Conservation (phyloP, 106 monocot genomes). For the Dioscorea zingiberensis region DNA sequence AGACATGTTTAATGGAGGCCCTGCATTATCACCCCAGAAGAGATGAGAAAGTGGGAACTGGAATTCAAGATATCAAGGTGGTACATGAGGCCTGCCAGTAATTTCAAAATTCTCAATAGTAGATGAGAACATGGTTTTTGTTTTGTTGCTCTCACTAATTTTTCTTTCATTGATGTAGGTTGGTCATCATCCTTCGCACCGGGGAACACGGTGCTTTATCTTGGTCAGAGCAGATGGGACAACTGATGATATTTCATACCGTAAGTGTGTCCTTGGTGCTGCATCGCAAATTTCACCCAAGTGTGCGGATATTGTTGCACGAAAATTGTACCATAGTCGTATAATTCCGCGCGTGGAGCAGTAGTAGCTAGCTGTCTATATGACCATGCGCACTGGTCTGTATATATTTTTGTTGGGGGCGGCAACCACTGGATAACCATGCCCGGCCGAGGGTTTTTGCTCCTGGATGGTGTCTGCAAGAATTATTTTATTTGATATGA, state of each 20-base stretch:
- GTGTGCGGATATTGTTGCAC: too few species aligned
- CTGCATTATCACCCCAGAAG: slow-evolving; percentile 56
- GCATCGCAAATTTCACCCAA: slow-evolving; percentile 31
- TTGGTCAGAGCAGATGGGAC: slow-evolving; percentile 56
- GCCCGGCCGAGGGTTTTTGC: neutral
- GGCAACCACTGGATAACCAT: neutral
- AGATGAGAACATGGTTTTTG: neutral
- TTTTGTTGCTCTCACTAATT: neutral
- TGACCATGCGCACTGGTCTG: slow-evolving; percentile 7
- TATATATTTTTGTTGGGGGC: neutral
- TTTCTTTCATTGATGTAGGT: slow-evolving; percentile 24
- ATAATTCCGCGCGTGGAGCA: too few species aligned
- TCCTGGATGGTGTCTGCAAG: too few species aligned
- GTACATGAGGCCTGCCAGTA: neutral
- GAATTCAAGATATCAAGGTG: slow-evolving; percentile 68
- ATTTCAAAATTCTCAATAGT: neutral
- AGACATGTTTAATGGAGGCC: slow-evolving; percentile 39
- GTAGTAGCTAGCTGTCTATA: slow-evolving; percentile 1
- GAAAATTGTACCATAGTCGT: too few species aligned
- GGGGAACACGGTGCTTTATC: slow-evolving; percentile 57
- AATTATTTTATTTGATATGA: too few species aligned
- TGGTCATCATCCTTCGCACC: slow-evolving; percentile 38
- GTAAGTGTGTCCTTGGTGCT: slow-evolving; percentile 62
- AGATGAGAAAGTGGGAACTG: slow-evolving; percentile 51
- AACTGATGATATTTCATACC: slow-evolving; percentile 73